phyloP scores from a whole-genome alignment of 1,139 yeast species.

The Yamadazyma songkhlaensis region DNA sequence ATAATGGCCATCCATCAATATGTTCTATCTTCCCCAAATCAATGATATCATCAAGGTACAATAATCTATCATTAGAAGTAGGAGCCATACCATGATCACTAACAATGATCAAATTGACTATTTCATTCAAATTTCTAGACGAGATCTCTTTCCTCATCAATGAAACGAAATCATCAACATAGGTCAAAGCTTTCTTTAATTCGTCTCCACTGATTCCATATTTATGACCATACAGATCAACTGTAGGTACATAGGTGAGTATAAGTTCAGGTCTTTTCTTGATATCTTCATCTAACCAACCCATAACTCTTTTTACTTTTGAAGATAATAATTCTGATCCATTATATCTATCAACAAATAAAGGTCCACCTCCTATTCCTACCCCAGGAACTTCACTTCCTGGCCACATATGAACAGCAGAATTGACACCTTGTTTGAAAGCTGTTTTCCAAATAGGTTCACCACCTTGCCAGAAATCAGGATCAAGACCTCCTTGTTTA shows the following conservation, averaged over 20 bases:
- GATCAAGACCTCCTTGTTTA: slow-evolving; percentile 50
- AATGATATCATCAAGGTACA: slow-evolving; percentile 68
- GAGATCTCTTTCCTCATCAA: slow-evolving; percentile 46
- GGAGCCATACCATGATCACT: slow-evolving; percentile 97
- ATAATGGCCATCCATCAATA: slow-evolving; percentile 87
- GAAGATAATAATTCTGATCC: slow-evolving; percentile 56
- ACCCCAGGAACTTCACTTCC: slow-evolving; percentile 72
- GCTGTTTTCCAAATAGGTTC: slow-evolving; percentile 89
- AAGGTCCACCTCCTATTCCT: slow-evolving; percentile 44
- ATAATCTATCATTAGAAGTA: slow-evolving; percentile 61
- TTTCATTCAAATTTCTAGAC: slow-evolving; percentile 53
- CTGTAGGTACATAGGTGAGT: slow-evolving; percentile 76
- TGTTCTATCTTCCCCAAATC: slow-evolving; percentile 55
- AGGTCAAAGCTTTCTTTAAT: slow-evolving; percentile 49
- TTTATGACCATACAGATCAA: slow-evolving; percentile 73
- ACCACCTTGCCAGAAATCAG: slow-evolving; percentile 79
- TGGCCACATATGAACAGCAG: slow-evolving; percentile 97
- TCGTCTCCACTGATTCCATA: slow-evolving; percentile 65
- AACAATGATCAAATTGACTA: slow-evolving; percentile 72
- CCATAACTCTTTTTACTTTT: slow-evolving; percentile 56
- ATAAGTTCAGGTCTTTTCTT: slow-evolving; percentile 68
- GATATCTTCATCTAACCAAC: slow-evolving; percentile 63
- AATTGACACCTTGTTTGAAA: slow-evolving; percentile 53
- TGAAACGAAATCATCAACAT: slow-evolving; percentile 66
- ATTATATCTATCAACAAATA: slow-evolving; percentile 60